Conservation (phyloP, 2,329 filamentous ascomycete genomes). For the Diaporthe batatas region DNA sequence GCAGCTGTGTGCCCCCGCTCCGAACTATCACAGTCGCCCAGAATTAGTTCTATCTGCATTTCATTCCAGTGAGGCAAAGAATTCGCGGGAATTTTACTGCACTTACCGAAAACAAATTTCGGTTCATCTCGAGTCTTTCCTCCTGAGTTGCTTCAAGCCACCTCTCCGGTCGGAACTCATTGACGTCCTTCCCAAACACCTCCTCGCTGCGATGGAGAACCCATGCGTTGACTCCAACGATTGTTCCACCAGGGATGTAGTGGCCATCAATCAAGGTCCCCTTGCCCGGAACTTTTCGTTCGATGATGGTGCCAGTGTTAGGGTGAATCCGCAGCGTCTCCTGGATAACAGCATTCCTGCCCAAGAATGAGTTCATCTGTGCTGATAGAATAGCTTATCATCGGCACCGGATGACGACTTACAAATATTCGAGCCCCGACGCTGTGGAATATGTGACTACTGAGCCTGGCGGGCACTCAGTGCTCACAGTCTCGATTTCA, state of each 20-base stretch:
- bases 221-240: conserved; percentile 72
- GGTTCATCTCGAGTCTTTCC: conserved; percentile 43
- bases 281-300: conserved; percentile 68
- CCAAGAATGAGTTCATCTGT: no score
- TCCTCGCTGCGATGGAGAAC: conserved; percentile 68
- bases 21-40: conserved; percentile 54
- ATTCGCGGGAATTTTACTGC: neutral
- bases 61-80: neutral
- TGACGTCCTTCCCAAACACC: conserved; percentile 69
- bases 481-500: neutral
- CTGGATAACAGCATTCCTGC: conserved; percentile 64
- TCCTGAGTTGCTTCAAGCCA: conserved; percentile 53
- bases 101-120: conserved; percentile 17
- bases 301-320: conserved; percentile 68
- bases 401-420: neutral
- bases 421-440: neutral
- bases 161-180: conserved; percentile 68
- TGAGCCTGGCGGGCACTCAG: neutral
- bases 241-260: conserved; percentile 48
- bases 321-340: conserved; percentile 74
- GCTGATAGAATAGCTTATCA: no score
- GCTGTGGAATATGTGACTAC: neutral
- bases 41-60: neutral
- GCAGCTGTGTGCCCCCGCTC: conserved; percentile 63
- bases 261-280: conserved; percentile 61